Base-by-base conservation (phyloP, 306 rosid genomes). In the Sechiopsis laciniata region DNA sequence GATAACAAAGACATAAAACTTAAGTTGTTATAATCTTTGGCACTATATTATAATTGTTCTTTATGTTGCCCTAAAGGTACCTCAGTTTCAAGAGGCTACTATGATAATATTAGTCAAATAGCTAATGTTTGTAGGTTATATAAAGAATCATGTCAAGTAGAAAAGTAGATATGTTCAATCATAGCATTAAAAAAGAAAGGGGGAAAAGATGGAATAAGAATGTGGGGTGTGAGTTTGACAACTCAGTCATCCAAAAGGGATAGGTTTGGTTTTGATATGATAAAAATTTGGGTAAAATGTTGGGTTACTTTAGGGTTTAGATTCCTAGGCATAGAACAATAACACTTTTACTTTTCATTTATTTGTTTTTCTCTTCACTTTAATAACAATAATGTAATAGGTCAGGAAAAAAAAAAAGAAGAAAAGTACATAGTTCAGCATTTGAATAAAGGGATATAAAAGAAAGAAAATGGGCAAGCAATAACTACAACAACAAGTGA, bases 271-370 rank as follows among this genome's bases (percentile, higher is more conserved):
- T 17, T 42, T 67, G 0, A 64, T 40, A 65, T 37, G 35, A 16
- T 65, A 10, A 26, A 26, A 17, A 3, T 37, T 63, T 42, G 72
- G 32, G 72, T 67, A 20, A 67, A 67, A 20, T 45, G 56, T 42
- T 45, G n/a, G 55, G 5, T 65, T 65, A 65, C 70, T 63, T 63
- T 63, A 14, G 22, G 50, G 0, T 2, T 67, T 67, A 67, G 72
- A 67, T 67, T 67, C 72, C 72, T 67, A 46, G 72, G 72, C 15
- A 66, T 46, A 19, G 35, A 10, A 66, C 72, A 61, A 61, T 29
- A 40, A 65, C 15, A 5, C 15, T 32, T 32, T 15, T 37, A 0
- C 8, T 42, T 42, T 42, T 42, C 48, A 7, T 42, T 42, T 42
- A 8, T 42, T 42, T 42, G 10, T 42, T 42, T 42, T 37, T 37